phyloP scores from a whole-genome alignment of 2,329 filamentous ascomycete species.

The Dothideomycetes sp. region DNA sequence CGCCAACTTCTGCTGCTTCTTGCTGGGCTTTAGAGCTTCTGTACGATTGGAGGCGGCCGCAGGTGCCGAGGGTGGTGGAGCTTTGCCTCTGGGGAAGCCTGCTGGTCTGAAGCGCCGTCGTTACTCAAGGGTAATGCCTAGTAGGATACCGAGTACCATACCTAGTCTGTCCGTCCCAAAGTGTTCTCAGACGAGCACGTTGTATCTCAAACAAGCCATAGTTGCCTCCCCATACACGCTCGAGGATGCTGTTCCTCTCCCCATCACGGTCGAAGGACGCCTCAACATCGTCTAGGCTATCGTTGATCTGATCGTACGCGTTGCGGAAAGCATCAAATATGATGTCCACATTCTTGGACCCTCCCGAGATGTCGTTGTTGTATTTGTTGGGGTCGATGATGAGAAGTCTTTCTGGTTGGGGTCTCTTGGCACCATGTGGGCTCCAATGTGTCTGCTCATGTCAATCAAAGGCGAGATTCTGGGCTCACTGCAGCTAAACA shows the following conservation, averaged over 20 bases:
- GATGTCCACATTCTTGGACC: constrained; percentile 57
- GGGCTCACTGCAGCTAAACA: no score
- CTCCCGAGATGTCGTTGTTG: constrained; percentile 81
- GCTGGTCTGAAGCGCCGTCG: neutral
- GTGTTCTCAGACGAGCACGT: constrained; percentile 46
- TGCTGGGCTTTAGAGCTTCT: constrained; percentile 4
- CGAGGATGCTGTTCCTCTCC: constrained; percentile 50
- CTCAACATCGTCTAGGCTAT: constrained; percentile 29
- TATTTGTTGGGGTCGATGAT: constrained; percentile 87
- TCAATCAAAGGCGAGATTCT: constrained; percentile 10
- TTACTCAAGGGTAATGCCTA: neutral
- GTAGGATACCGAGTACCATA: constrained; percentile 1
- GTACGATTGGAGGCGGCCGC: no score
- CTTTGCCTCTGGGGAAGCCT: neutral
- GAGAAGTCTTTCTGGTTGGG: constrained; percentile 57
- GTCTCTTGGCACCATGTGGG: constrained; percentile 19
- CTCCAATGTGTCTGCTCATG: constrained; percentile 10
- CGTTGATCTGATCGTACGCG: constrained; percentile 45
- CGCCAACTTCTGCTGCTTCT: constrained; percentile 4
- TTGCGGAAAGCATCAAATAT: constrained; percentile 61
- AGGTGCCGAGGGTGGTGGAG: no score
- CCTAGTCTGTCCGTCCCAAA: constrained; percentile 7
- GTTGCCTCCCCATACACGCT: constrained; percentile 62
- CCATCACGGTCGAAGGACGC: constrained; percentile 18
- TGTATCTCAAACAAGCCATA: constrained; percentile 65